These are phyloP conservation scores for Camelina neglecta DNA, from an alignment of 345 rosid genomes.

Conservation along the genomic window DNA sequence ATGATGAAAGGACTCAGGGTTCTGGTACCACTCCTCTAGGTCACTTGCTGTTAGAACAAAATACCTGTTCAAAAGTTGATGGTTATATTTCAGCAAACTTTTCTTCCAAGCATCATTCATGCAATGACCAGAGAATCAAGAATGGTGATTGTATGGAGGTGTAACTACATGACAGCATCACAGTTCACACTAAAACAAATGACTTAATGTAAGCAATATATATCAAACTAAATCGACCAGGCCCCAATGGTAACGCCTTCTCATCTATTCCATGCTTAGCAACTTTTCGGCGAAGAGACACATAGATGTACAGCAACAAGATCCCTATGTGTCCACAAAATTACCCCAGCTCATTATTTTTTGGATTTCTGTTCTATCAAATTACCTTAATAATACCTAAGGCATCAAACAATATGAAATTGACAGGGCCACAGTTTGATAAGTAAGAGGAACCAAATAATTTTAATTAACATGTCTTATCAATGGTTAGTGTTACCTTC, in stretches of 20 bases:
- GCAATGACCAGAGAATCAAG: neutral
- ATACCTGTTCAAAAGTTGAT: slow-evolving; percentile 65
- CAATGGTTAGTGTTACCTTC: slow-evolving; percentile 64
- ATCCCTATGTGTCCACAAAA: slow-evolving; percentile 13
- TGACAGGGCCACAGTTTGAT: slow-evolving; percentile 6
- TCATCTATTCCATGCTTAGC: slow-evolving; percentile 3
- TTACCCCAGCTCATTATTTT: slow-evolving; percentile 13
- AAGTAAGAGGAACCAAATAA: slow-evolving; percentile 27
- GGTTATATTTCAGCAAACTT: slow-evolving; percentile 38
- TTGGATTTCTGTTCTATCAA: neutral
- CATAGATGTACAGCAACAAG: slow-evolving; percentile 19
- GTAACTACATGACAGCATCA: slow-evolving; percentile 27
- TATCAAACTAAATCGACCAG: slow-evolving; percentile 29
- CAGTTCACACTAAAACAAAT: slow-evolving; percentile 32
- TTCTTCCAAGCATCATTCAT: slow-evolving; percentile 24
- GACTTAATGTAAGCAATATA: slow-evolving; percentile 17
- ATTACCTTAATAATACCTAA: slow-evolving; percentile 18
- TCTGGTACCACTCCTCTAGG: slow-evolving; percentile 92
- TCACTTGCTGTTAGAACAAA: slow-evolving; percentile 86
- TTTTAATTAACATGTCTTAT: slow-evolving; percentile 24
- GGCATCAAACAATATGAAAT: slow-evolving; percentile 9
- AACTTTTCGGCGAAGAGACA: neutral
- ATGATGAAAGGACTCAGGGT: slow-evolving; percentile 96
- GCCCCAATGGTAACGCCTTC: neutral
- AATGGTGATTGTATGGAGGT: slow-evolving; percentile 23